Evolutionary conservation across 257 asterid species (phyloP).

Genomic region (Ballota nigra): DNA sequence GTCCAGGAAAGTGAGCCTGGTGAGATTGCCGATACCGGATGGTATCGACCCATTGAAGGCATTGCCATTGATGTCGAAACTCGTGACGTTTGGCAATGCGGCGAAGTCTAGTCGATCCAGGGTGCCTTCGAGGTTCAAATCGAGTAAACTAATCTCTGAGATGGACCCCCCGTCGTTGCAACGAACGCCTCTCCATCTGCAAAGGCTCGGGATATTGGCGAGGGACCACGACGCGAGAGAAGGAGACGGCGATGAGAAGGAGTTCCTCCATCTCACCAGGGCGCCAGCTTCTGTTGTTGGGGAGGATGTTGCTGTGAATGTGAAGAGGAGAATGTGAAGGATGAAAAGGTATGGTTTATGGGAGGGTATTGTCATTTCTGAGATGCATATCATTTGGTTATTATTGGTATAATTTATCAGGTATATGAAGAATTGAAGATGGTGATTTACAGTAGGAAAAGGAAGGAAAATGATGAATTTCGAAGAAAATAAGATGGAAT

Average conservation of each 20-base stretch:
- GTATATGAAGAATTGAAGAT: background rate
- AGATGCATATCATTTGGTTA: background rate
- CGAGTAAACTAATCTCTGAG: slow-evolving; percentile 42
- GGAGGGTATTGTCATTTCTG: background rate
- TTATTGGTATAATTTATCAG: background rate
- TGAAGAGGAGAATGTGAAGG: slow-evolving; percentile 25
- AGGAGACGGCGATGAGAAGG: slow-evolving; percentile 32
- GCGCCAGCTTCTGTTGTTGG: slow-evolving; percentile 59
- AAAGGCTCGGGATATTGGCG: slow-evolving; percentile 41
- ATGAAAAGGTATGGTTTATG: background rate
- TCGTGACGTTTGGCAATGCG: slow-evolving; percentile 38
- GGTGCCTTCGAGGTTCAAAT: slow-evolving; percentile 38
- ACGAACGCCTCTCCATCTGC: slow-evolving; percentile 59
- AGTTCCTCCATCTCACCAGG: slow-evolving; percentile 58
- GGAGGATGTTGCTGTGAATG: slow-evolving; percentile 34
- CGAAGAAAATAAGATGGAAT: background rate
- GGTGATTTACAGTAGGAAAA: background rate
- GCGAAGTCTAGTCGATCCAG: slow-evolving; percentile 45
- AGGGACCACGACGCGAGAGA: slow-evolving; percentile 60
- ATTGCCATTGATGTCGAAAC: slow-evolving; percentile 43
- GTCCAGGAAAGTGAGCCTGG: slow-evolving; percentile 60
- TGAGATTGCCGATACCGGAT: slow-evolving; percentile 46
- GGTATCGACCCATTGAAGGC: slow-evolving; percentile 64
- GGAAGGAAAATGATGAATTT: background rate
- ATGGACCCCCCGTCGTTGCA: slow-evolving; percentile 49